Percentiles rank a stretch among this genome's conserved stretches.
Conservation (phyloP, 2,329 filamentous ascomycete species). For the Ceratocystis alfenasii region DNA sequence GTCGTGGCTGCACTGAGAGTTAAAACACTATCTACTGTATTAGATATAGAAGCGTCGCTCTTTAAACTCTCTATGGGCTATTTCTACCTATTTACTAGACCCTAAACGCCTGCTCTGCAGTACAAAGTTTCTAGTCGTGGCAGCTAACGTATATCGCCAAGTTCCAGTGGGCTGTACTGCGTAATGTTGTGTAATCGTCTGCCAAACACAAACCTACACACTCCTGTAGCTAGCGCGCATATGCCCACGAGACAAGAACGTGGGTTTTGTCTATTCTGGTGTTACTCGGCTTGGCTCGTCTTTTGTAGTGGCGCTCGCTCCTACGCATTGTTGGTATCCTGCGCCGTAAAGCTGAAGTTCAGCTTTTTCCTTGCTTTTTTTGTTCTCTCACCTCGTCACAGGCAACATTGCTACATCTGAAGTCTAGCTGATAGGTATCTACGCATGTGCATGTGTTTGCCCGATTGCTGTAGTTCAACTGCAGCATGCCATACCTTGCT, state of each 20-base stretch:
- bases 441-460: background rate
- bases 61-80: no score
- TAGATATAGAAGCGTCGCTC: no score
- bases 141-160: no score
- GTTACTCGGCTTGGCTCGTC: background rate
- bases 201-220: background rate
- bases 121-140: no score
- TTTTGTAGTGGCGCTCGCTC: background rate
- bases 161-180: no score
- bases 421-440: background rate
- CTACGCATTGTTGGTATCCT: background rate
- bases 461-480: background rate
- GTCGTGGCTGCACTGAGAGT: no score
- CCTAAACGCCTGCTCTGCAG: no score
- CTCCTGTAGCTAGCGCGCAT: no score
- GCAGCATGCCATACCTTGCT: background rate
- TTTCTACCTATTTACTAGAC: no score
- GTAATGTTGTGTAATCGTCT: background rate
- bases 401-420: background rate
- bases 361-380: background rate
- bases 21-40: no score
- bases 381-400: background rate
- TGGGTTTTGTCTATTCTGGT: background rate
- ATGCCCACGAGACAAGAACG: background rate
- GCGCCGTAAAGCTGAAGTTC: background rate